These are phyloP conservation scores for Rhodosporidiobolus odoratus DNA, from an alignment of 768 basidiomycete species.

Conservation along the genomic window DNA sequence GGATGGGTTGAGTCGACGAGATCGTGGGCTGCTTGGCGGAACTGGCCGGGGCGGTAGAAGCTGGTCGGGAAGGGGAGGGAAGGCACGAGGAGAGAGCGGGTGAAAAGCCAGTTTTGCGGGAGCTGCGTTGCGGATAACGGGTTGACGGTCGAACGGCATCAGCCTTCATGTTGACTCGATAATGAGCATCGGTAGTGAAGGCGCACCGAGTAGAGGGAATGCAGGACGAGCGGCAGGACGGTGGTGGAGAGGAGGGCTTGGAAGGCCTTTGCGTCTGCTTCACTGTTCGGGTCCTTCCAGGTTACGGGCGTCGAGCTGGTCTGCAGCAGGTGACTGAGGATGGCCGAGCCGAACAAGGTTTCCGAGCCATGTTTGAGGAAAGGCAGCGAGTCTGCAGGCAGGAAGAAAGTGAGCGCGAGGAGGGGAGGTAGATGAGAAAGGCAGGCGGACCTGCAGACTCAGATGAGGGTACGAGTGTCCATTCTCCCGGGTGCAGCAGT, in stretches of 20 bases:
- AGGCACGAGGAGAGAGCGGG: slow-evolving; percentile 26
- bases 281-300: not conserved
- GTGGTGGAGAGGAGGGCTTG: slow-evolving; percentile 30
- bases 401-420: not conserved
- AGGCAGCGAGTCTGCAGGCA: not conserved
- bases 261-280: slow-evolving; percentile 19
- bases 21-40: slow-evolving; percentile 19
- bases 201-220: slow-evolving; percentile 36
- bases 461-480: slow-evolving; percentile 15
- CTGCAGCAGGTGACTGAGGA: slow-evolving; percentile 24
- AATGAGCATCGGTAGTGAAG: not conserved
- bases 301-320: not conserved
- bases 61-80: slow-evolving; percentile 25
- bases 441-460: slow-evolving; percentile 21
- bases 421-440: not conserved
- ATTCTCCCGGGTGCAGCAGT: slow-evolving; percentile 27
- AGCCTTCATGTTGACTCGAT: not conserved
- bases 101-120: slow-evolving; percentile 30
- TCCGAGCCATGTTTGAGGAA: slow-evolving; percentile 24
- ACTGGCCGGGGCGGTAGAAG: slow-evolving; percentile 28
- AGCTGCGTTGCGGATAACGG: not conserved
- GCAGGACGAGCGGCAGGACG: slow-evolving; percentile 34
- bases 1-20: slow-evolving; percentile 28
- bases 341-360: slow-evolving; percentile 8
- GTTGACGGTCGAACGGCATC: no score